These are phyloP conservation scores for Paratrypanosoma confusum DNA, from an alignment of 208 protist species.

Conservation along the genomic window DNA sequence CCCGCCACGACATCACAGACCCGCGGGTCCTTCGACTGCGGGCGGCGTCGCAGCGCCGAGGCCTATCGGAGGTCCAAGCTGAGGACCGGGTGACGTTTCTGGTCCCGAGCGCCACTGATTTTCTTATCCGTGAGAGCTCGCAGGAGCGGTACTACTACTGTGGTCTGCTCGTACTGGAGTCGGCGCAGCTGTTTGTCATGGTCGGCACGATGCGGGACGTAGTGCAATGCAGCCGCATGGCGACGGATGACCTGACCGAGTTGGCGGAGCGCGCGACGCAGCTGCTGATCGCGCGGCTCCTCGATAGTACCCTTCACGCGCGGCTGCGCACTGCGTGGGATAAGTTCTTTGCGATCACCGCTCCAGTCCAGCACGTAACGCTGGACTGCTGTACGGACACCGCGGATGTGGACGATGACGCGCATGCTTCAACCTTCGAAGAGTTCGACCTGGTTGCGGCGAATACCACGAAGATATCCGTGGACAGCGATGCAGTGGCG, in stretches of 20 bases:
- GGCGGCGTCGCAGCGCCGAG: neutral
- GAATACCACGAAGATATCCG: too few relatives aligned
- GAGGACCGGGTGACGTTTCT: slow-evolving; percentile 3
- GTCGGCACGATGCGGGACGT: slow-evolving; percentile 21
- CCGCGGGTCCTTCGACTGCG: slow-evolving; percentile 38
- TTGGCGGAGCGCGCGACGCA: slow-evolving; percentile 33
- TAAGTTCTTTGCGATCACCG: slow-evolving; percentile 12
- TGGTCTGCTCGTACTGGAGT: slow-evolving; percentile 56
- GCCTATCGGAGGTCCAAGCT: neutral
- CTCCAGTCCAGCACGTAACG: too few relatives aligned
- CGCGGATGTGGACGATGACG: too few relatives aligned
- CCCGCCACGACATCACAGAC: slow-evolving; percentile 51
- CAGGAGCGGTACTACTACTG: slow-evolving; percentile 44
- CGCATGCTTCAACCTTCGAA: too few relatives aligned
- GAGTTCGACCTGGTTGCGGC: too few relatives aligned
- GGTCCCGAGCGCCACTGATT: slow-evolving; percentile 12
- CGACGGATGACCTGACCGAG: slow-evolving; percentile 26
- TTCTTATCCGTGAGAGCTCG: slow-evolving; percentile 13
- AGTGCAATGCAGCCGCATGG: slow-evolving; percentile 6
- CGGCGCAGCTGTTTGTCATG: slow-evolving; percentile 52
- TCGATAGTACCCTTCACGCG: slow-evolving; percentile 62
- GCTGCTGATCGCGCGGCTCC: slow-evolving; percentile 42
- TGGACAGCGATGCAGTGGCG: too few relatives aligned
- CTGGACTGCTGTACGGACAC: too few relatives aligned
- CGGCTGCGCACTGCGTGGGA: slow-evolving; percentile 45